Evolutionary conservation across 805 yeast genomes (phyloP).

Genomic region (Myxozyma kluyveri): DNA sequence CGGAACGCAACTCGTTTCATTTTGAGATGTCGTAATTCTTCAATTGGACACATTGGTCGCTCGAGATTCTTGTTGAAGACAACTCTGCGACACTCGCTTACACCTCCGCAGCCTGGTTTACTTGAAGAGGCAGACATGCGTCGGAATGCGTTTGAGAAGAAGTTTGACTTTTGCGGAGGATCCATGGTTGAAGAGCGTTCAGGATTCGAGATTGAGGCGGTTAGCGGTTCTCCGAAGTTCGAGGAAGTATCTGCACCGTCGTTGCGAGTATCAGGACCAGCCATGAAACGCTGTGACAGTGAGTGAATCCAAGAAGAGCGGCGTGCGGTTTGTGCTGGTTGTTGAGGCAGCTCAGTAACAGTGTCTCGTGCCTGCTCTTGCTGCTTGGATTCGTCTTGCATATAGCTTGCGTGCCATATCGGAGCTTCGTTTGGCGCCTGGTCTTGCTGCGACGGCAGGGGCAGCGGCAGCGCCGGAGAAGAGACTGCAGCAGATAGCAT

Average conservation of each 20-base stretch:
- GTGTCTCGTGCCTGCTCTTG: no score
- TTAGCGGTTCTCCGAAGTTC: background rate
- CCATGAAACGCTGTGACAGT: constrained; percentile 8
- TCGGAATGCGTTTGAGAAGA: constrained; percentile 4
- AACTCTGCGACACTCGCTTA: constrained; percentile 18
- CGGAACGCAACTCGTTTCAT: constrained; percentile 26
- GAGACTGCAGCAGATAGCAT: no score
- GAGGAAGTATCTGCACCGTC: background rate
- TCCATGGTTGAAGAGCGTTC: no score
- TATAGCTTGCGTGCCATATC: no score
- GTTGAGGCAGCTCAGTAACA: no score
- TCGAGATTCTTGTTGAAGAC: constrained; percentile 23
- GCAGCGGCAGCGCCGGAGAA: no score
- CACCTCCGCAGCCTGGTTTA: no score
- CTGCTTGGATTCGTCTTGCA: no score
- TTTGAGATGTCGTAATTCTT: constrained; percentile 12
- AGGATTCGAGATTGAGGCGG: constrained; percentile 1
- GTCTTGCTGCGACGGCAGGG: no score
- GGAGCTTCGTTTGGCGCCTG: no score
- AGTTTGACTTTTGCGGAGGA: constrained; percentile 1
- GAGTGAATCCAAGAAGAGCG: constrained; percentile 22
- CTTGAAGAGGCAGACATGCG: no score
- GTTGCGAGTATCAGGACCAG: constrained; percentile 5
- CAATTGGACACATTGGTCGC: constrained; percentile 21
- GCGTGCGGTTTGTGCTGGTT: no score